Evolutionary conservation across 306 rosid genomes (phyloP), one percentile per base, ranked within the genome.

Genomic region (Vigna radiata): DNA sequence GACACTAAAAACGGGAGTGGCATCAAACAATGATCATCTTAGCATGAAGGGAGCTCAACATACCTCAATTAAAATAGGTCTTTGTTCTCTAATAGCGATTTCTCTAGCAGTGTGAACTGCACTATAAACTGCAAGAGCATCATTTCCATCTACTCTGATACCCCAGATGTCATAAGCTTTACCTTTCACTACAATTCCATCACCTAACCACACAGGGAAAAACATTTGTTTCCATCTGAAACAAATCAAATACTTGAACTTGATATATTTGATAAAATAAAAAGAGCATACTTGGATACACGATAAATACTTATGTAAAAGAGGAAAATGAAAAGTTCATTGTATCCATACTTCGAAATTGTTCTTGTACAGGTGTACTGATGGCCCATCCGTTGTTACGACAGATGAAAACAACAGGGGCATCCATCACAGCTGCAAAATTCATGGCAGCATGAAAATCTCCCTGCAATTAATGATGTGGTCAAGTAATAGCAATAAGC

Each of bases 101-200:
- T 87, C 88, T 10, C 92, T 89, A 55, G 97, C 92, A 46, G 83
- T 59, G 4, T 44, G 86, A 82, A 88, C 83, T 36, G 97, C 92
- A 19, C 67, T 83, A 66, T 88, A 91, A 27, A 89, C 90, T 46
- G 94, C 92, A 6, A 91, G 85, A 60, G 97, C 86, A 77, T 91
- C 97, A 72, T 89, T 91, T 66, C 97, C 97, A 64, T 89, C 94
- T 6, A 91, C 88, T 65, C 94, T 62, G 16, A 91, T 85, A 79
- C 97, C 86, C 65, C 88, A 78, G 16, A 89, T 83, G 49, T 91
- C 94, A 71, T 91, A 91, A 65, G 86, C 97, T 61, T 78, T 87
- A 10, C 94, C 92, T 83, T 86, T 89, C 37, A 88, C 92, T 18
- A 88, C 97, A 64, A 91, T 18, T 1, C 97, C 97, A 79, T 91